Evolutionary conservation across 129 eudicot species (phyloP), one percentile per base, ranked within the genome.

Genomic region (Solidago caesia): DNA sequence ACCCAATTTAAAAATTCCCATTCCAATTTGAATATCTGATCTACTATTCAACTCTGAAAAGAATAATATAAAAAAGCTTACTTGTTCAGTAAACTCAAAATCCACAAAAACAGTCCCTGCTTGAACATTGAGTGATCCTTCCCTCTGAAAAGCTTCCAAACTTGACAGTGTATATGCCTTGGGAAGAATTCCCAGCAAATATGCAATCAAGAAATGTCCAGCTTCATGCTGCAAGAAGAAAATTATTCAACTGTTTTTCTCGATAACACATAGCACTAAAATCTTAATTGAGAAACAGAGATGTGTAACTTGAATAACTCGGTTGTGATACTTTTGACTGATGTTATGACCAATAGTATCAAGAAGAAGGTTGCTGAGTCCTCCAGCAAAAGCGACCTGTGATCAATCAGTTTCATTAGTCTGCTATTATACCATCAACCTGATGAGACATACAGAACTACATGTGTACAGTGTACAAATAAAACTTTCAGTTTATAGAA

Each of bases 61-160:
- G 14, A 77, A 46, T 26, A 44, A 55, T 8, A 27, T 33, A 72
- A 75, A 67, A 43, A 49, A 44, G 76, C 85, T 75, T 83, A 90
- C 98, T 77, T 94, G 86, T 61, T 94, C 96, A 57, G 85, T 79
- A 82, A 94, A 94, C 76, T 94, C 97, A 65, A 83, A 91, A 83
- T 94, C 98, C 10, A 88, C 97, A 86, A 91, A 91, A 49, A 85
- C 90, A 64, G 97, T 88, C 72, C 97, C 97, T 29, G 96, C 95
- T 86, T 91, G 97, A 79, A 91, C 90, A 77, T 91, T 91, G 51
- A 91, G 89, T 5, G 98, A 93, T 70, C 98, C 97, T 86, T 91
- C 93, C 78, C 84, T 70, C 79, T 85, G 85, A 73, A 88, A 87
- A 53, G 97, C 98, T 55, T 94, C 98, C 87, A 87, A 84, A 66